These are phyloP conservation scores for Clitocybe nebularis DNA, from an alignment of 1,284 basidiomycete species.

Conservation along the genomic window DNA sequence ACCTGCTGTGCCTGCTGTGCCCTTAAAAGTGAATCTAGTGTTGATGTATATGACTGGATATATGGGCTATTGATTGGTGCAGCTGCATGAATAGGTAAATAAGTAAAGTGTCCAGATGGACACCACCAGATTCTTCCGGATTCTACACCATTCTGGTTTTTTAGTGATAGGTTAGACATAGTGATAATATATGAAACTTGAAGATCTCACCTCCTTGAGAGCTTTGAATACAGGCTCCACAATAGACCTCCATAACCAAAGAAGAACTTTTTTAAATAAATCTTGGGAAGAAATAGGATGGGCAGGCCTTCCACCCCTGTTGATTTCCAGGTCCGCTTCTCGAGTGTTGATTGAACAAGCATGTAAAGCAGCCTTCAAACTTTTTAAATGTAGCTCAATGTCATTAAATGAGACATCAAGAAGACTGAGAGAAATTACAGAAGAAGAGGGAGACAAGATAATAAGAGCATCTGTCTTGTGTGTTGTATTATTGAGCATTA, in stretches of 20 bases:
- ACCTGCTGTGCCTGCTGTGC: conserved; percentile 1
- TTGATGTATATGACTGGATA: conserved; percentile 14
- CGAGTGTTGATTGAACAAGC: background rate
- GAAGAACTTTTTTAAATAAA: too few relatives aligned
- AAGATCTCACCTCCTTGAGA: conserved; percentile 1
- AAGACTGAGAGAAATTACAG: background rate
- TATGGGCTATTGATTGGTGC: conserved; percentile 3
- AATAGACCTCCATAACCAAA: background rate
- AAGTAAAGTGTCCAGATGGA: too few relatives aligned
- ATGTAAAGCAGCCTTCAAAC: background rate
- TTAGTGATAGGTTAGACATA: background rate
- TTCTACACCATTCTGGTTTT: too few relatives aligned
- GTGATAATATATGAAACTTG: background rate
- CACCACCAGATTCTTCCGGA: too few relatives aligned
- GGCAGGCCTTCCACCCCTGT: background rate
- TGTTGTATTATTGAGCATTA: conserved; percentile 1
- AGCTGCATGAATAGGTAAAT: conserved; percentile 2
- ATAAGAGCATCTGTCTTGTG: background rate
- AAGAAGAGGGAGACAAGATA: background rate
- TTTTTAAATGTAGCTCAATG: background rate
- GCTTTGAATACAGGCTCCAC: background rate
- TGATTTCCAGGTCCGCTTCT: too few relatives aligned
- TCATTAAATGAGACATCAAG: background rate
- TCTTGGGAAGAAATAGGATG: too few relatives aligned
- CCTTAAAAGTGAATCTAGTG: conserved; percentile 8